Evolutionary conservation across 2,329 filamentous ascomycete species (phyloP).

Genomic region (Arthroderma sp.): DNA sequence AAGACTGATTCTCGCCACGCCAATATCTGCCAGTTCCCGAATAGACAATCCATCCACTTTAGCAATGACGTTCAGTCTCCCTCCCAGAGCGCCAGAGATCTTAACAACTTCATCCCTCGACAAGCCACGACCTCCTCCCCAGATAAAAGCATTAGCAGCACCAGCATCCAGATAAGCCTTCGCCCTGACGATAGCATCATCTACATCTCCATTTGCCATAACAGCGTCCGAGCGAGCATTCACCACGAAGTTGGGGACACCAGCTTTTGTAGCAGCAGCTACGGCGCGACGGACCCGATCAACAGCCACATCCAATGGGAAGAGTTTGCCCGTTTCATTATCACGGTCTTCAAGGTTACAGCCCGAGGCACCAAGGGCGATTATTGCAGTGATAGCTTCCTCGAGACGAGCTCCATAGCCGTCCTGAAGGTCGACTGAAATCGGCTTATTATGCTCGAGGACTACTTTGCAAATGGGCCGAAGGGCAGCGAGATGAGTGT

Average conservation of each 20-base stretch:
- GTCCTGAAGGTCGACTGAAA: slow-evolving; percentile 49
- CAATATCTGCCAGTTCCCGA: slow-evolving; percentile 34
- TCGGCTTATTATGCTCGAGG: slow-evolving; percentile 30
- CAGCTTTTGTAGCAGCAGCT: slow-evolving; percentile 23
- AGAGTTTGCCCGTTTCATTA: slow-evolving; percentile 24
- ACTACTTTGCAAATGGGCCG: slow-evolving; percentile 33
- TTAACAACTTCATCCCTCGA: slow-evolving; percentile 34
- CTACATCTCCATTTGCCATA: slow-evolving; percentile 29
- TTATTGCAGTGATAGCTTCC: slow-evolving; percentile 32
- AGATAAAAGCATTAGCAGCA: slow-evolving; percentile 48
- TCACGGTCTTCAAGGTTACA: slow-evolving; percentile 47
- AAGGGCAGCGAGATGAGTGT: slow-evolving; percentile 39
- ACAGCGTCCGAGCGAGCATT: slow-evolving; percentile 46
- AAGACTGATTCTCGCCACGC: slow-evolving; percentile 44
- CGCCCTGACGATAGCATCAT: slow-evolving; percentile 41
- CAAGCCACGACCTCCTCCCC: slow-evolving; percentile 38
- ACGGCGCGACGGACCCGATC: slow-evolving; percentile 29
- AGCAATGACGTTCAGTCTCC: slow-evolving; percentile 38
- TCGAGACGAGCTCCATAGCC: slow-evolving; percentile 41
- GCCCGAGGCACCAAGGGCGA: slow-evolving; percentile 42
- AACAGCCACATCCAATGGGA: slow-evolving; percentile 35
- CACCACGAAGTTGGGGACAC: slow-evolving; percentile 43
- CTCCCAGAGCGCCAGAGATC: slow-evolving; percentile 37
- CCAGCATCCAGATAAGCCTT: slow-evolving; percentile 46
- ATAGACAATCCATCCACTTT: slow-evolving; percentile 31